Conservation (phyloP, 2,329 filamentous ascomycete genomes). For the Neocatenulostroma microsporum region DNA sequence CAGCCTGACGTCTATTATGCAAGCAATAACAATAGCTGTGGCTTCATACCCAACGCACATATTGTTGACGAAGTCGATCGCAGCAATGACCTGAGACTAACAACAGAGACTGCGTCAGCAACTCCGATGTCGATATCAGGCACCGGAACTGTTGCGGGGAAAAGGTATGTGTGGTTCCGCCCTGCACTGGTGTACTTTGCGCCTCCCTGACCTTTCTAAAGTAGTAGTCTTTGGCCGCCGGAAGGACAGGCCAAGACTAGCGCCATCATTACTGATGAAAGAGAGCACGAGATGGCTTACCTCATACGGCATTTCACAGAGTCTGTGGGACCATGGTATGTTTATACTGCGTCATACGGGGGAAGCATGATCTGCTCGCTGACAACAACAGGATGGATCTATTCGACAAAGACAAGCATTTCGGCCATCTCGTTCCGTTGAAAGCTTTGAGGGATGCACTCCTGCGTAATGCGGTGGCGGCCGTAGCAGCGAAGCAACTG, state of each 20-base stretch:
- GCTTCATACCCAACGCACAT: constrained; percentile 25
- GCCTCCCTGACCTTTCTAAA: background rate
- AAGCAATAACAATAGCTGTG: constrained; percentile 25
- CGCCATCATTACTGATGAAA: constrained; percentile 27
- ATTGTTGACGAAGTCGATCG: constrained; percentile 28
- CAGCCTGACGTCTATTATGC: constrained; percentile 25
- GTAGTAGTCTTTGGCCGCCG: constrained; percentile 21
- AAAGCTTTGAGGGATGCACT: constrained; percentile 46
- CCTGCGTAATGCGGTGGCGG: constrained; percentile 49
- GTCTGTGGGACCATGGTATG: constrained; percentile 49
- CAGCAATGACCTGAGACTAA: constrained; percentile 15
- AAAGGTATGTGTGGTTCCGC: background rate
- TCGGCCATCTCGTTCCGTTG: constrained; percentile 52
- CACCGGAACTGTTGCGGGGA: constrained; percentile 7
- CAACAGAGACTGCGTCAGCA: constrained; percentile 14
- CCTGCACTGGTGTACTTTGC: background rate
- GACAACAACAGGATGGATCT: constrained; percentile 39
- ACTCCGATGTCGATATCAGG: constrained; percentile 15
- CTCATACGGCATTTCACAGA: constrained; percentile 54
- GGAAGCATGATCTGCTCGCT: too few species aligned
- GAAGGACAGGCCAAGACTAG: constrained; percentile 26
- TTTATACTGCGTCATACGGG: background rate
- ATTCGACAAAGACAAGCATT: constrained; percentile 51
- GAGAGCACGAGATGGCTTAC: constrained; percentile 52
- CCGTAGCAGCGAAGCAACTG: constrained; percentile 55